phyloP scores from a whole-genome alignment of 352 stramenopile genomes.

The Phytophthora hibernalis region DNA sequence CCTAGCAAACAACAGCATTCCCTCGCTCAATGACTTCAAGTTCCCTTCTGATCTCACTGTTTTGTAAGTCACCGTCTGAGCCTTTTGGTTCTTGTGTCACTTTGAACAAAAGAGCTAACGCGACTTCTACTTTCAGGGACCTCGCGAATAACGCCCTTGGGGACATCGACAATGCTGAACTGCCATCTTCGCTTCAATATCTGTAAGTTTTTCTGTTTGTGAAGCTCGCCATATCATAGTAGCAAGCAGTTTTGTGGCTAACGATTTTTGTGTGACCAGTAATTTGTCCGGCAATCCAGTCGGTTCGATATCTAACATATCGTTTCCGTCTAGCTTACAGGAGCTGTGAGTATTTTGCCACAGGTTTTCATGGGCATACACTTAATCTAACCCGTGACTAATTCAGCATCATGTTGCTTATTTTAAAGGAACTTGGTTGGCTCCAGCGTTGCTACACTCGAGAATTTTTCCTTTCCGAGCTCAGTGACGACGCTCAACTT shows the following conservation, averaged over 20 bases:
- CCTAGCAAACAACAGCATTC: conserved; percentile 45
- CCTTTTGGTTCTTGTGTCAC: too few relatives aligned
- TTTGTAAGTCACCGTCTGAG: conserved; percentile 27
- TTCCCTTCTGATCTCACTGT: conserved; percentile 32
- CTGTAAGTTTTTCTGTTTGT: conserved; percentile 19
- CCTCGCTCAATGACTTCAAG: conserved; percentile 25
- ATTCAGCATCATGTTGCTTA: not conserved
- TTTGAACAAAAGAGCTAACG: too few relatives aligned
- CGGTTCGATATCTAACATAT: conserved; percentile 28
- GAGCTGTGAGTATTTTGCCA: conserved; percentile 36
- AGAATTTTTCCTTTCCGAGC: conserved; percentile 51
- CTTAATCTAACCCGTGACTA: not conserved
- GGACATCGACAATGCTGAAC: conserved; percentile 11
- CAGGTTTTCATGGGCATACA: not conserved
- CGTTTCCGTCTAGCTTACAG: conserved; percentile 37
- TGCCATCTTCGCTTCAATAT: conserved; percentile 31
- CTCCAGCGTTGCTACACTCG: conserved; percentile 36
- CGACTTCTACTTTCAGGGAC: conserved; percentile 16
- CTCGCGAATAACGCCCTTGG: conserved; percentile 34
- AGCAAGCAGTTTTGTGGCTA: not conserved
- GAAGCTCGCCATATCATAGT: not conserved
- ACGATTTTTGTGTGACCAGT: conserved; percentile 18
- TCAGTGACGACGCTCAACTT: conserved; percentile 45
- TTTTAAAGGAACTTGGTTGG: conserved; percentile 29
- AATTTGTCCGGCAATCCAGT: conserved; percentile 53